Conservation (phyloP, 2,329 filamentous ascomycete species). For the Septoria linicola region DNA sequence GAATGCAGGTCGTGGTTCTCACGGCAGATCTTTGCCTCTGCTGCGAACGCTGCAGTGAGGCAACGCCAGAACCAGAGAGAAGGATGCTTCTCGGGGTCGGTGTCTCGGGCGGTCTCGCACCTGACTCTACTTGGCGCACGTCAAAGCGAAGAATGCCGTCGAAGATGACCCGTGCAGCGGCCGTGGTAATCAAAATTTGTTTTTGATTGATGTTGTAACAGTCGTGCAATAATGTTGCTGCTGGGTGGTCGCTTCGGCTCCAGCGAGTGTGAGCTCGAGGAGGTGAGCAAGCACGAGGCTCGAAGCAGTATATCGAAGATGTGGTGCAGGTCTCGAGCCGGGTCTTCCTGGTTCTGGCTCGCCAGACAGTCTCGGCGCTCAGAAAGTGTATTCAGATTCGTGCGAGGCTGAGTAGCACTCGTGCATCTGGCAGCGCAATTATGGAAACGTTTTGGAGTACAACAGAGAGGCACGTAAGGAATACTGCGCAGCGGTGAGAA, state of each 20-base stretch:
- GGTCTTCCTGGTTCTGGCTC: neutral
- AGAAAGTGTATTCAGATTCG: neutral
- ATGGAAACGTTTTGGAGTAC: neutral
- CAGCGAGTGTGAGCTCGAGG: neutral
- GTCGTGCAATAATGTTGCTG: neutral
- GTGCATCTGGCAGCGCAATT: neutral
- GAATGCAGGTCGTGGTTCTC: neutral
- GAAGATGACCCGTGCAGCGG: neutral
- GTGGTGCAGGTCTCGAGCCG: neutral
- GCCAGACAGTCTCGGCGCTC: no score
- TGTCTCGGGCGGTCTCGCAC: neutral
- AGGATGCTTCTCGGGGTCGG: neutral
- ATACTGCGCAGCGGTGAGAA: neutral
- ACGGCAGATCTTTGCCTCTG: constrained; percentile 1
- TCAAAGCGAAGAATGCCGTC: neutral
- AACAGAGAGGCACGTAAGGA: neutral
- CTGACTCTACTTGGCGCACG: neutral
- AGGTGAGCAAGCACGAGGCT: neutral
- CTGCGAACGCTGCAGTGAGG: no score
- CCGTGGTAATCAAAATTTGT: neutral
- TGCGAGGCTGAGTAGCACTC: neutral
- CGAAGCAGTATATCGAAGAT: neutral
- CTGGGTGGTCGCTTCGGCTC: neutral
- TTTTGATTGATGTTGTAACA: no score
- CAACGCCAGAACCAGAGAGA: no score